A percentile compares a stretch with the other conserved stretches of the same genome.
phyloP scores from a whole-genome alignment of 495 filamentous ascomycete genomes.

The Trichocladium antarcticum region DNA sequence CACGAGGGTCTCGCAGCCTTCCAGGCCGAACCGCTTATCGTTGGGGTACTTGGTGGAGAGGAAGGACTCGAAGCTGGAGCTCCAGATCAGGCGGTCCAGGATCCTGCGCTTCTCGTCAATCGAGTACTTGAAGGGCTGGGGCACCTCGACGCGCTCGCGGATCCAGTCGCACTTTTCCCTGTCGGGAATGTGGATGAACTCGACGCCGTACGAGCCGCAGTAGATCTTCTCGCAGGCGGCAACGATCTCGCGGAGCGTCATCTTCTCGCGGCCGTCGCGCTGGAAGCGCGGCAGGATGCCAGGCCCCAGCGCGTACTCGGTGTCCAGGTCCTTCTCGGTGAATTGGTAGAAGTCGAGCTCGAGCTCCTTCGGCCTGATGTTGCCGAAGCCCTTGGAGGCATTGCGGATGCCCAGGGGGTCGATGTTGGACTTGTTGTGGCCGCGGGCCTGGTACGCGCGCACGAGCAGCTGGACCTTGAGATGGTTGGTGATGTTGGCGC shows the following conservation, averaged over 20 bases:
- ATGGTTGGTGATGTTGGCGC: conserved; percentile 85
- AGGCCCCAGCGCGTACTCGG: conserved; percentile 84
- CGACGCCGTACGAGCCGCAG: conserved; percentile 90
- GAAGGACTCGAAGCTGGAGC: conserved; percentile 90
- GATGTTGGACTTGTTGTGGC: conserved; percentile 95
- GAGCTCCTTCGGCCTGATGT: conserved; percentile 82
- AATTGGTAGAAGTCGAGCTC: conserved; percentile 89
- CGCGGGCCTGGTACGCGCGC: conserved; percentile 93
- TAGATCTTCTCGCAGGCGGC: conserved; percentile 88
- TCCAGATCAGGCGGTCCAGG: conserved; percentile 95
- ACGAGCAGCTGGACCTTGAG: conserved; percentile 96
- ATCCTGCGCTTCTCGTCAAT: conserved; percentile 96
- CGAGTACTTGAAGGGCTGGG: conserved; percentile 87
- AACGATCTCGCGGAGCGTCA: conserved; percentile 93
- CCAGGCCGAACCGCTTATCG: conserved; percentile 97
- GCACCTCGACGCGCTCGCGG: conserved; percentile 84
- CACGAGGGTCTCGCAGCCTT: conserved; percentile 91
- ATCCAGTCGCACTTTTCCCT: conserved; percentile 98
- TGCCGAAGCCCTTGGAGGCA: conserved; percentile 74
- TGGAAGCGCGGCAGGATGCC: conserved; percentile 94
- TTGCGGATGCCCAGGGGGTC: conserved; percentile 90
- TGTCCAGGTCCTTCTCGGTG: conserved; percentile 85
- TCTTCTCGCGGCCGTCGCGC: conserved; percentile 76
- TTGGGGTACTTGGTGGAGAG: conserved; percentile 95
- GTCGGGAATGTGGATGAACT: conserved; percentile 98